These are phyloP conservation scores for Rhytidiadelphus loreus DNA, from an alignment of 225 moss, liverwort and hornwort species.

Conservation along the genomic window DNA sequence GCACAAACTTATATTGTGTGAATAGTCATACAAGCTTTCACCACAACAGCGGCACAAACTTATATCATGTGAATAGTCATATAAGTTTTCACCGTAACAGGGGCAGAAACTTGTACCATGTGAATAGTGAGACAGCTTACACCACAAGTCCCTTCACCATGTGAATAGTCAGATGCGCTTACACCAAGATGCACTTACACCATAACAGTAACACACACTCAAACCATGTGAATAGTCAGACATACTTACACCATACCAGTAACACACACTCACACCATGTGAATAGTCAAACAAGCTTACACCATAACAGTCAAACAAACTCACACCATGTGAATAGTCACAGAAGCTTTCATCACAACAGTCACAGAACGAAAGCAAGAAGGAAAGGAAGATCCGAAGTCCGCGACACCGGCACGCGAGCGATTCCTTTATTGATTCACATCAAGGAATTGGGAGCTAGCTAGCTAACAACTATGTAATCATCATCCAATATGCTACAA, in stretches of 20 bases:
- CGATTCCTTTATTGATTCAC: conserved; percentile 12
- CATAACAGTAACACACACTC: too few species aligned
- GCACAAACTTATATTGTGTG: background rate
- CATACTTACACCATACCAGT: background rate
- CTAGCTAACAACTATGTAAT: background rate
- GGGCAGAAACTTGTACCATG: background rate
- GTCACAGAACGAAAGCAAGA: background rate
- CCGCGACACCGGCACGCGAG: background rate
- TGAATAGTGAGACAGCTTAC: background rate
- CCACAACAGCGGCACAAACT: too few species aligned
- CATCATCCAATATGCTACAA: background rate
- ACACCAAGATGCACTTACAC: background rate
- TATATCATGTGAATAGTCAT: background rate
- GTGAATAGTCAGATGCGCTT: background rate
- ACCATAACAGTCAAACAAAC: background rate
- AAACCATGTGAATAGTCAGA: background rate
- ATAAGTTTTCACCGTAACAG: background rate
- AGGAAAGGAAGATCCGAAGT: background rate
- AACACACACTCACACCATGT: background rate
- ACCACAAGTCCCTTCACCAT: background rate
- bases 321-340: background rate
- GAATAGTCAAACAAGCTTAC: background rate
- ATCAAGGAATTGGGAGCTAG: conserved; percentile 15
- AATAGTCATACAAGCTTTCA: too few species aligned
- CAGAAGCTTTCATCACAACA: background rate